Base-by-base conservation (phyloP, 2,329 filamentous ascomycete species). In the Acephala macrosclerotiorum region DNA sequence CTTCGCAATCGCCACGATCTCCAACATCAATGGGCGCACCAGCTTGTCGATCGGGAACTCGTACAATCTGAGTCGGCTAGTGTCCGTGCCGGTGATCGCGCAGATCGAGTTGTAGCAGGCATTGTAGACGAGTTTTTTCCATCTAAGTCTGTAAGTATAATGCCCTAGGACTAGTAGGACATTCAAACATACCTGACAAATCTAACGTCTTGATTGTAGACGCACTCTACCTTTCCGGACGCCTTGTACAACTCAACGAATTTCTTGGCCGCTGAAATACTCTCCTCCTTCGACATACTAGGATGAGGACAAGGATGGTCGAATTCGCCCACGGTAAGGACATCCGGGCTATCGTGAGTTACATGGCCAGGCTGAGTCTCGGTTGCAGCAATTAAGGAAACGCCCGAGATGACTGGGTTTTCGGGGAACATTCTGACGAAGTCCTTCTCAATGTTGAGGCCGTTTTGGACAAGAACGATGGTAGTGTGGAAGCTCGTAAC, bases 11-110 rank as follows among this genome's bases (percentile, higher is more conserved):
- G 56, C 60, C 60, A 66, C 60, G 11, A 76, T 67, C 56, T 76
- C 74, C 40, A 65, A 33, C 75, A 76, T 76, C 47, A 73, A 58
- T 2, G 74, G 73, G 22, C 72, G 59, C 1, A 76, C 66, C n/a
- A 76, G 65, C 56, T 70, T 66, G 29, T 75, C 71, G 49, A 75
- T 71, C 66, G 79, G 77, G 35, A 75, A 77, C 25, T 69, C 66
- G 16, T 64, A 66, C n/a, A 69, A 66, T 20, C 72, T 60, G 63
- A 74, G 69, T 26, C 68, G 42, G 26, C 65, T 64, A 16, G 72
- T 72, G 59, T 73, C 71, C 68, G 73, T 73, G 6, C 66, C 61
- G 1, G 70, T 70, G 22, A 73, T 69, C 1, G 72, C 65, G 49
- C 71, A 72, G 11, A 68, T 66, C 1, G 70, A 68, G 55, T 74